These are phyloP conservation scores for Citrullus amarus DNA, from an alignment of 306 rosid species.

Conservation along the genomic window DNA sequence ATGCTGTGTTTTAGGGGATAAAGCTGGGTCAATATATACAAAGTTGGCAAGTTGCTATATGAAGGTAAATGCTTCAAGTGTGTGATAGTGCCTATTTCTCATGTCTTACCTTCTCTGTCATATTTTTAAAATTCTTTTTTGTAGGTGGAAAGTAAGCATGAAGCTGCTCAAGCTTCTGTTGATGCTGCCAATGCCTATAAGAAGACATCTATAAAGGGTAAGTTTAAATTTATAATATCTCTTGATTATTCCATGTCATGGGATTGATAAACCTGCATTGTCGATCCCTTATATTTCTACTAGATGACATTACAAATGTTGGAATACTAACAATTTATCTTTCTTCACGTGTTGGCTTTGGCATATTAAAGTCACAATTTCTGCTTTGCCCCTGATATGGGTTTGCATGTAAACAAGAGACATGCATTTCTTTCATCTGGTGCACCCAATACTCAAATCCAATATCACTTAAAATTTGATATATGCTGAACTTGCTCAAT, in stretches of 20 bases:
- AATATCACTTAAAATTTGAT: neutral
- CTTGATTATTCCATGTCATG: neutral
- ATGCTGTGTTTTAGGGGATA: slow-evolving; percentile 51
- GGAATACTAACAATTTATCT: neutral
- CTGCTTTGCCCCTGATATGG: neutral
- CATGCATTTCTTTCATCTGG: neutral
- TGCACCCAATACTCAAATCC: neutral
- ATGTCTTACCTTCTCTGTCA: neutral
- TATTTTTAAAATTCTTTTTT: slow-evolving; percentile 3
- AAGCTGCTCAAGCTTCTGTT: slow-evolving; percentile 83
- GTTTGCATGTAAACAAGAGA: neutral
- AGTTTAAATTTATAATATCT: neutral
- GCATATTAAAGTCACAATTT: neutral
- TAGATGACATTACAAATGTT: neutral
- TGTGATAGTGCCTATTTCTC: neutral
- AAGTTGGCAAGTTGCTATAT: slow-evolving; percentile 76
- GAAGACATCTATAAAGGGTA: slow-evolving; percentile 60
- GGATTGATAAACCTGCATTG: neutral
- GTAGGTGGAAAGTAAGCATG: slow-evolving; percentile 91
- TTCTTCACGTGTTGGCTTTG: neutral
- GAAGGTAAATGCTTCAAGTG: slow-evolving; percentile 39
- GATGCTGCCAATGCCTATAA: slow-evolving; percentile 94
- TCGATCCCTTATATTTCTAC: neutral
- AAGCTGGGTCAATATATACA: slow-evolving; percentile 58
- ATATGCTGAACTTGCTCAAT: neutral